Conservation (phyloP, 228 moss, liverwort and hornwort genomes). For the Sphagnum fallax region DNA sequence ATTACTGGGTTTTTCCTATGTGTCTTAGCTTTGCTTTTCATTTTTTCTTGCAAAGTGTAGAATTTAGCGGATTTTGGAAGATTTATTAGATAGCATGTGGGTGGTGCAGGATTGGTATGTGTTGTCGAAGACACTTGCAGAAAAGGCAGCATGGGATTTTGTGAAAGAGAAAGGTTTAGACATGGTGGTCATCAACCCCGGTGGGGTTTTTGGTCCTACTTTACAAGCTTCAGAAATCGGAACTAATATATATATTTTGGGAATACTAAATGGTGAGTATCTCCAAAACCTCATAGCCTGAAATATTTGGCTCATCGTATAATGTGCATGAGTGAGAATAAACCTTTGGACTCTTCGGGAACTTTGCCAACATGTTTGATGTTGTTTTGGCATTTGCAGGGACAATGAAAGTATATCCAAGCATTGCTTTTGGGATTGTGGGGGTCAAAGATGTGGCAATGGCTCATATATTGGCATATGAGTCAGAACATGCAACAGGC, state of each 20-base stretch:
- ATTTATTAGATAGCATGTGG: too few species aligned
- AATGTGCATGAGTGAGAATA: too few species aligned
- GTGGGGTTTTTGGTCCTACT: constrained; percentile 45
- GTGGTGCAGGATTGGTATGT: constrained; percentile 29
- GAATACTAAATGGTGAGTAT: constrained; percentile 27
- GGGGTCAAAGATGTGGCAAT: constrained; percentile 20
- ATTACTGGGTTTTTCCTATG: too few species aligned
- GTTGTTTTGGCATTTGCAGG: constrained; percentile 3
- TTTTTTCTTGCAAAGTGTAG: too few species aligned
- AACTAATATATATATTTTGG: constrained; percentile 33
- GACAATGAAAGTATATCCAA: constrained; percentile 8
- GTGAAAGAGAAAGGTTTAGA: constrained; percentile 55
- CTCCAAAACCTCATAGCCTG: not conserved
- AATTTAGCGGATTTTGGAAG: too few species aligned
- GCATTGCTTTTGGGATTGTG: constrained; percentile 2
- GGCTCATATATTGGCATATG: constrained; percentile 21
- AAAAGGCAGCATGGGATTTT: constrained; percentile 66
- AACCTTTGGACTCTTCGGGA: not conserved
- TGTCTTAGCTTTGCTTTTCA: too few species aligned
- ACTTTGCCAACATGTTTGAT: too few species aligned
- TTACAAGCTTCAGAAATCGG: constrained; percentile 48
- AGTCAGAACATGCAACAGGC: constrained; percentile 14
- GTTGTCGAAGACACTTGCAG: constrained; percentile 67
- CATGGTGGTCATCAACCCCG: constrained; percentile 45
- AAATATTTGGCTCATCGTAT: too few species aligned